phyloP scores from a whole-genome alignment of 805 yeast genomes.

The Jamesozyma hellenica region DNA sequence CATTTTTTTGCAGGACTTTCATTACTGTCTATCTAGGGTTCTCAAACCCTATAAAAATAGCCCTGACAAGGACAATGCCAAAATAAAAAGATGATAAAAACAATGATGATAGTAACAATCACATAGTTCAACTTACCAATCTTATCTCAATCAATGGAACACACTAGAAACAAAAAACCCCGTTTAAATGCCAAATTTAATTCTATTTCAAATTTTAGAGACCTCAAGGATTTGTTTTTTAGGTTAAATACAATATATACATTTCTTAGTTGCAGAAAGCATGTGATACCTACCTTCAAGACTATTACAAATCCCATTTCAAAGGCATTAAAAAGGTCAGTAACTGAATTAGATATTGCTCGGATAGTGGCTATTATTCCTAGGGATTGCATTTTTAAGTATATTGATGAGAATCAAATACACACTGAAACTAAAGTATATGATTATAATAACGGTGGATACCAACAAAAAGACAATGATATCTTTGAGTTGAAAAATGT shows the following conservation, averaged over 20 bases:
- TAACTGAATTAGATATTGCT: constrained; percentile 50
- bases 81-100: too few relatives aligned
- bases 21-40: too few relatives aligned
- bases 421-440: constrained; percentile 31
- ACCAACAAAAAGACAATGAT: constrained; percentile 46
- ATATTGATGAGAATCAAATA: constrained; percentile 68
- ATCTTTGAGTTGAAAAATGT: constrained; percentile 38
- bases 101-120: too few relatives aligned
- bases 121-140: too few relatives aligned
- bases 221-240: constrained; percentile 40
- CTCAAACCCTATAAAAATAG: too few relatives aligned
- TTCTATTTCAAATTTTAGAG: constrained; percentile 20
- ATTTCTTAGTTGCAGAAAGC: constrained; percentile 50
- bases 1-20: too few relatives aligned
- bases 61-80: too few relatives aligned
- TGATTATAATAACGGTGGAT: constrained; percentile 37
- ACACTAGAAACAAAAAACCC: too few relatives aligned
- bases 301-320: constrained; percentile 44
- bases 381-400: constrained; percentile 57
- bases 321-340: constrained; percentile 35
- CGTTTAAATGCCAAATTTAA: too few relatives aligned
- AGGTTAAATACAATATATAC: constrained; percentile 52
- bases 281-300: constrained; percentile 48
- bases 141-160: too few relatives aligned
- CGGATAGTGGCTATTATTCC: constrained; percentile 55